Evolutionary conservation across 805 yeast genomes (phyloP), one percentile per base, ranked within the genome.

Genomic region (Jamesozyma spencerorum): DNA sequence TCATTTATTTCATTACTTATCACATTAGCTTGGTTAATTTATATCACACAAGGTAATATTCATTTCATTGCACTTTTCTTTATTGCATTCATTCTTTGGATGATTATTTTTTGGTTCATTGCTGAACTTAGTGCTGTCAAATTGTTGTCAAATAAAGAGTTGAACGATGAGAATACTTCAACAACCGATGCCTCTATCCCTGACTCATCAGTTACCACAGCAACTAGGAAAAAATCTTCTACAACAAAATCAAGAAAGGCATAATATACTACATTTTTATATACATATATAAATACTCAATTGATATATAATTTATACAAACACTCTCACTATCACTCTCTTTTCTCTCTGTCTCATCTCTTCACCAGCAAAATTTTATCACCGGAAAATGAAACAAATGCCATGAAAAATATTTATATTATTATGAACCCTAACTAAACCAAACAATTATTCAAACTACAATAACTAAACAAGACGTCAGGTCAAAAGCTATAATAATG

Each of bases 71-170:
- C 74, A 43, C 53, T 80, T 46, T 54, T 71, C 34, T 65, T 74
- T 18, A 71, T 86, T 38, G 76, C 90, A 0, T 40, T 72, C 6
- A 64, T 77, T 15, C 67, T 92, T 18, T 92, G 95, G 83, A 81
- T 69, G 0, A 70, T 84, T 1, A 79, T 90, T 39, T 75, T 87
- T 12, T 92, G 98, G 98, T 92, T 90, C 55, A 75, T 88, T 12
- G 57, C 60, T 10, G 97, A 88, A 61, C 58, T 86, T 54, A 60
- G 65, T 15, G 66, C 69, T 41, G 56, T 48, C 3, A 65, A 66
- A 42, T 67, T 60, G 38, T 44, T 43, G 42, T 43, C 50, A 30
- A 62, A 62, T 40, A 46, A 50, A 36, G 53, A 57, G 35, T 43
- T 59, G 48, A 37, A 52, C 19, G 42, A 46, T 30, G 39, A 45